Evolutionary conservation across 1,284 basidiomycete genomes (phyloP), one percentile per base, ranked within the genome.

Genomic region (Ustilago hordei): DNA sequence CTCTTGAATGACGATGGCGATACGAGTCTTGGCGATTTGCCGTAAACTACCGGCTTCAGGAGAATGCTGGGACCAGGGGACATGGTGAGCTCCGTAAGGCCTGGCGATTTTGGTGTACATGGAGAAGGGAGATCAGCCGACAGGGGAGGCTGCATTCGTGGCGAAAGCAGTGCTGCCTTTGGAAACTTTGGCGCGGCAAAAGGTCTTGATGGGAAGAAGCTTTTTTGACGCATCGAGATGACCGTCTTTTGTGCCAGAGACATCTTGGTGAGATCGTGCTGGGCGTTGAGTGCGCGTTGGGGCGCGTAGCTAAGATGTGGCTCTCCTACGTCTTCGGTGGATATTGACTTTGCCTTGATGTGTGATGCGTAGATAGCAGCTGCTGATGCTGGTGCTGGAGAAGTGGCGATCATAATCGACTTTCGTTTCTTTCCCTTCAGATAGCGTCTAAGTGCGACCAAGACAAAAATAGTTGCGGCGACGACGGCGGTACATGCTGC

Each of bases 41-140:
- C 74, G 31, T 76, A 76, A 3, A 36, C 55, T 23, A 68, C 63
- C 4, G 74, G 74, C 56, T 68, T 71, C 55, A 76, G 69, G 2
- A 76, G 59, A 52, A 76, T 76, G 38, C 74, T 76, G 23, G 74
- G 74, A 55, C 74, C 74, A 12, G 74, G 64, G 19, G 69, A 71
- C 69, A 76, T 64, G 61, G 64, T 55, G 61, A 76, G 69, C 58
- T 67, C 74, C 11, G 74, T 76, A 19, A 76, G 59, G 31, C 74
- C 74, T 2, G 73, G 73, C 28, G 73, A 75, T 36, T 56, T 63
- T 15, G 74, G 69, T 17, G 73, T 64, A 31, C 53, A 45, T 39
- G 64, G 74, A 23, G 61, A 8, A 23, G 58, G 57, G 35, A 55
- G 15, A 4, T 68, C 54, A 0, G 74, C 62, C 11, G 59, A 57